phyloP scores from a whole-genome alignment of 176 grass and related monocot genomes.

The Hsuehochloa calcarea region DNA sequence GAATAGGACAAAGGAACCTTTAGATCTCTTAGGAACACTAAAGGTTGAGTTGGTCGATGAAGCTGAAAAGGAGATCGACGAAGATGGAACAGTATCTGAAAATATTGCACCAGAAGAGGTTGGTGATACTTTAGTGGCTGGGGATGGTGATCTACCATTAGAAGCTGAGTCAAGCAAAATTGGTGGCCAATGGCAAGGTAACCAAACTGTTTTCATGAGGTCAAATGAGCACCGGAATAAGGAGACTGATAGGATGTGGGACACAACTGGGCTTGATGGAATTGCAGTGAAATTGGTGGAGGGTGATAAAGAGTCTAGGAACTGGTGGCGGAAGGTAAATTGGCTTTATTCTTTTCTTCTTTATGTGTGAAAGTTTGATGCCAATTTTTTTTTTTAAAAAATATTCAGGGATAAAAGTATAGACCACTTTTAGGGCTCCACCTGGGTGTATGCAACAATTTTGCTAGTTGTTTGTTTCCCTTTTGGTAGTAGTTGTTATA shows the following conservation, averaged over 20 bases:
- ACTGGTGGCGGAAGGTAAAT: constrained; percentile 94
- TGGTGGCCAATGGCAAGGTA: constrained; percentile 78
- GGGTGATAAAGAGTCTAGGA: constrained; percentile 68
- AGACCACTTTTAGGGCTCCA: too few species aligned
- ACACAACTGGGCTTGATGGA: constrained; percentile 63
- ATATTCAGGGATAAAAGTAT: too few species aligned
- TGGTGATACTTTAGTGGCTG: not conserved
- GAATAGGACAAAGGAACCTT: constrained; percentile 68
- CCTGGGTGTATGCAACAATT: too few species aligned
- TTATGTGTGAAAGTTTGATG: too few species aligned
- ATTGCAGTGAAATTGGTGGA: constrained; percentile 68
- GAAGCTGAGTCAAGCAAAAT: constrained; percentile 48
- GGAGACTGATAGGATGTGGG: constrained; percentile 55
- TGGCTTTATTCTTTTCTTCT: not conserved
- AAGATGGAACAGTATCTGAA: not conserved
- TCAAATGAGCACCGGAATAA: constrained; percentile 74
- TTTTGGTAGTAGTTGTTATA: too few species aligned
- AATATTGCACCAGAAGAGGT: constrained; percentile 7
- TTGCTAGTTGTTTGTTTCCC: too few species aligned
- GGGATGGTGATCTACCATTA: not conserved
- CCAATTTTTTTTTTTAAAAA: too few species aligned
- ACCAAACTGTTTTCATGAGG: constrained; percentile 61
- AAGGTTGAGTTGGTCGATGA: constrained; percentile 22
- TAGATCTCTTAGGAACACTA: constrained; percentile 38
- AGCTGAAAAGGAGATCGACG: not conserved